phyloP scores from a whole-genome alignment of 768 basidiomycete genomes.

The Boletus rubroflammeus region DNA sequence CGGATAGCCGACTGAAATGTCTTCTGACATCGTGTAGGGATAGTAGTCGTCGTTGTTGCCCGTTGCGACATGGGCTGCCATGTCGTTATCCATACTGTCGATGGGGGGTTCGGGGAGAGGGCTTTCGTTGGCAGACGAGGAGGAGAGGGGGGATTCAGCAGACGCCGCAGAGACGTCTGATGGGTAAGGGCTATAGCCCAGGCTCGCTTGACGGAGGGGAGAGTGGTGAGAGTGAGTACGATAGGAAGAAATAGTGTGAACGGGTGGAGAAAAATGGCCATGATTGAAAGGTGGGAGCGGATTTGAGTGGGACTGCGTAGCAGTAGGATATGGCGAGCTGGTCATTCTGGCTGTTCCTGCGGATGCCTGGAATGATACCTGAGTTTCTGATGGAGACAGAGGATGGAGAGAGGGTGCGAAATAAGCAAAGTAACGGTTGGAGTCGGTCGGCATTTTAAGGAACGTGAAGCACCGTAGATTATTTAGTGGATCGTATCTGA shows the following conservation, averaged over 20 bases:
- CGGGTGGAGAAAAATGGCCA: slow-evolving; percentile 20
- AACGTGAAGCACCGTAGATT: slow-evolving; percentile 13
- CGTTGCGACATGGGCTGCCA: slow-evolving; percentile 21
- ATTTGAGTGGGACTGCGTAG: slow-evolving; percentile 19
- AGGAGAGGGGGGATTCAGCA: slow-evolving; percentile 39
- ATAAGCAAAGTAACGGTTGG: slow-evolving; percentile 19
- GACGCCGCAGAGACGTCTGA: slow-evolving; percentile 35
- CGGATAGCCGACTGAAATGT: slow-evolving; percentile 18
- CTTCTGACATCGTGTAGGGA: slow-evolving; percentile 26
- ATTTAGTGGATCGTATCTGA: slow-evolving; percentile 20
- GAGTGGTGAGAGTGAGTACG: slow-evolving; percentile 14
- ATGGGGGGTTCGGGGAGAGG: slow-evolving; percentile 38
- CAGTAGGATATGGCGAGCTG: slow-evolving; percentile 19
- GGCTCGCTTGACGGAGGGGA: slow-evolving; percentile 12
- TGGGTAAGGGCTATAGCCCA: slow-evolving; percentile 36
- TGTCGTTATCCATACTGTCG: slow-evolving; percentile 33
- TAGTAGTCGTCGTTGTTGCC: slow-evolving; percentile 29
- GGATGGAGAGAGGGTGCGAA: slow-evolving; percentile 21
- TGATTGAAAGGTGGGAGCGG: slow-evolving; percentile 12
- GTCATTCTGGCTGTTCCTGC: slow-evolving; percentile 22
- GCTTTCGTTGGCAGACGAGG: slow-evolving; percentile 38
- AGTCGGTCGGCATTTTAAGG: slow-evolving; percentile 31
- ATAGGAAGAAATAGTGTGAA: slow-evolving; percentile 18
- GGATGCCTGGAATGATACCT: slow-evolving; percentile 5
- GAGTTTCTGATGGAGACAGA: slow-evolving; percentile 11